Evolutionary conservation across 768 basidiomycete species (phyloP), one percentile per base, ranked within the genome.

Genomic region (Tephrocybe sp.): DNA sequence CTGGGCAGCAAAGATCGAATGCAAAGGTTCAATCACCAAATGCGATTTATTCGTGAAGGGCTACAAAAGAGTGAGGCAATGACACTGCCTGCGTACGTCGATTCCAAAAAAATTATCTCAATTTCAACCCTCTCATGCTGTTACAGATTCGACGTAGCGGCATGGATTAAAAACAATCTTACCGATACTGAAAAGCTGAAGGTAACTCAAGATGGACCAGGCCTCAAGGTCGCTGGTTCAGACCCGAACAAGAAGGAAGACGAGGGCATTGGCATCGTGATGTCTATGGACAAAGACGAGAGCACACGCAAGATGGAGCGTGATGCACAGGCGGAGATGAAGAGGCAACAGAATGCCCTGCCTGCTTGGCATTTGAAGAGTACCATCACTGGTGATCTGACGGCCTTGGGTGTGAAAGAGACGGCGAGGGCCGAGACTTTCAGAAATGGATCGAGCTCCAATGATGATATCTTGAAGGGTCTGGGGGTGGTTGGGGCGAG

Each of bases 281-380:
- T 95, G 69, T 89, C 89, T 8, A 83, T 87, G 67, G 93, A 97
- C 68, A 92, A 94, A 62, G 90, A 90, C 62, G 87, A 90, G 68
- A 82, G 82, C 57, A 85, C 83, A 14, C 77, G 82, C 55, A 80
- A 80, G 52, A 71, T 76, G 61, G 88, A 92, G 65, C 76, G 89
- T 48, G 89, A 90, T 58, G 83, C 81, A 17, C 84, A 94, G 66
- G 88, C 89, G 1, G 89, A 89, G 51, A 80, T 85, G 48, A 94
- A 94, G 69, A 72, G 92, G 51, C 82, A 87, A 63, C 94, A 98
- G 72, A 98, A 98, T 64, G 82, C 85, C 0, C 73, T 99, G 39
- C 97, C 97, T 1, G 76, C 88, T 11, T 99, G 97, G 97, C 92
- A 97, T 72, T 78, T 94, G 59, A 89, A 92, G 68, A 95, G 92